These are phyloP conservation scores for Rhynchosporium graminicola DNA, from an alignment of 2,329 filamentous ascomycete species.

Conservation along the genomic window DNA sequence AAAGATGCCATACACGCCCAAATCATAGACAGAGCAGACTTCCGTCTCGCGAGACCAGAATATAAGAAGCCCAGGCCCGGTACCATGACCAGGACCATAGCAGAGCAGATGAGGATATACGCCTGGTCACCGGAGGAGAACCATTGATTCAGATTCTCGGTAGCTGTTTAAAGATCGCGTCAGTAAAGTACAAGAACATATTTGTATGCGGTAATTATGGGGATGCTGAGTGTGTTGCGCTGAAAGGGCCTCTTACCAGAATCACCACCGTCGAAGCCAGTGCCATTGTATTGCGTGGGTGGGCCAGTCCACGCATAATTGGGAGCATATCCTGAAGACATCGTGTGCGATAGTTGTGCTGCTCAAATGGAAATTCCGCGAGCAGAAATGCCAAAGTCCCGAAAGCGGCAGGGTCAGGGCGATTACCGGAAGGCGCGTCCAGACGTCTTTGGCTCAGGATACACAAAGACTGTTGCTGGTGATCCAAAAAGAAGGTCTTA, in stretches of 20 bases:
- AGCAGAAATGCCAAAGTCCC: constrained; percentile 17
- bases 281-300: constrained; percentile 63
- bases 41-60: constrained; percentile 93
- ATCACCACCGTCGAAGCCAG: constrained; percentile 43
- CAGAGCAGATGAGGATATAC: constrained; percentile 85
- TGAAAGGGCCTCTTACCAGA: constrained; percentile 36
- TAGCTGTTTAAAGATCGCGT: constrained; percentile 51
- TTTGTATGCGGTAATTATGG: neutral
- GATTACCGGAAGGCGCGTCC: constrained; percentile 17
- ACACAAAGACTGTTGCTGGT: neutral
- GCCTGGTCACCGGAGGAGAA: constrained; percentile 89
- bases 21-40: constrained; percentile 94
- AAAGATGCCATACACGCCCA: constrained; percentile 96
- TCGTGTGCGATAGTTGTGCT: constrained; percentile 20
- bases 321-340: constrained; percentile 33
- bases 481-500: neutral
- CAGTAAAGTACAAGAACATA: constrained; percentile 15
- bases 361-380: constrained; percentile 11
- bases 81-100: constrained; percentile 95
- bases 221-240: neutral
- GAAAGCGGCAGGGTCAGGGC: constrained; percentile 23
- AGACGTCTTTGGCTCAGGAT: neutral
- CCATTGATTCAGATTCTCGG: constrained; percentile 94
- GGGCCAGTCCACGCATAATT: constrained; percentile 58
- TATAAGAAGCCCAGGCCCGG: constrained; percentile 97